A percentile compares a stretch with the other conserved stretches of the same genome.
These are phyloP conservation scores for Cryptococcus sp. DNA, from an alignment of 1,284 basidiomycete species.

Conservation along the genomic window DNA sequence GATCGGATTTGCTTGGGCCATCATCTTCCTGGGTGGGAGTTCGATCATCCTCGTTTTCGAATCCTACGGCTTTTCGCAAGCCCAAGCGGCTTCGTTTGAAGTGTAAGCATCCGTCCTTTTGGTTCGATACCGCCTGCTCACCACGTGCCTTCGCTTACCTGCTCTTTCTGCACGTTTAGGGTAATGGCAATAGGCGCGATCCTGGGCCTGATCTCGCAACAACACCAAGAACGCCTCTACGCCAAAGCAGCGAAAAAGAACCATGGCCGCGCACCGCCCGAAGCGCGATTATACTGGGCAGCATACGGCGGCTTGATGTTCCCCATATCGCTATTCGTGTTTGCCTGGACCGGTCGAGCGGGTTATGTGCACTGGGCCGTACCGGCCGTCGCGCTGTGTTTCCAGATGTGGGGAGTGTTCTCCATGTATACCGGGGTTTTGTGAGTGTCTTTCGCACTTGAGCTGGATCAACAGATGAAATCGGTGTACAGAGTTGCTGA, in stretches of 20 bases:
- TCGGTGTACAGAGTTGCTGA: slow-evolving; percentile 9
- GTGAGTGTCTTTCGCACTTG: slow-evolving; percentile 27
- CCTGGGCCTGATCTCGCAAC: slow-evolving; percentile 70
- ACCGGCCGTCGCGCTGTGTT: slow-evolving; percentile 35
- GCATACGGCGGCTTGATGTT: slow-evolving; percentile 49
- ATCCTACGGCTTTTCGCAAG: slow-evolving; percentile 43
- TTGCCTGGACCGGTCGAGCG: slow-evolving; percentile 48
- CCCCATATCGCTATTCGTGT: slow-evolving; percentile 37
- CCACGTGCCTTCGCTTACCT: not conserved
- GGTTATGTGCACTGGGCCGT: slow-evolving; percentile 38
- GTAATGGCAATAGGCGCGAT: slow-evolving; percentile 62
- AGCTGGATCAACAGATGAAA: slow-evolving; percentile 13
- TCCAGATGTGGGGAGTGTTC: slow-evolving; percentile 39
- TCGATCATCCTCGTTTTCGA: slow-evolving; percentile 40
- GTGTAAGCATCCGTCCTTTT: slow-evolving; percentile 20
- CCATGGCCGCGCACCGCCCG: slow-evolving; percentile 53
- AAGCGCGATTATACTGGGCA: slow-evolving; percentile 55
- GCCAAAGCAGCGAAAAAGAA: slow-evolving; percentile 26
- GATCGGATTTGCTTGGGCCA: slow-evolving; percentile 54
- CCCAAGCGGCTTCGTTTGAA: slow-evolving; percentile 36
- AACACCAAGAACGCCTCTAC: slow-evolving; percentile 45
- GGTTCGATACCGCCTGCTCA: not conserved
- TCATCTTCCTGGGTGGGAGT: slow-evolving; percentile 44
- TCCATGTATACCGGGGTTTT: slow-evolving; percentile 46
- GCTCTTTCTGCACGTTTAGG: slow-evolving; percentile 17